Base-by-base conservation (phyloP, 768 basidiomycete species). In the Sarcomyxa edulis region DNA sequence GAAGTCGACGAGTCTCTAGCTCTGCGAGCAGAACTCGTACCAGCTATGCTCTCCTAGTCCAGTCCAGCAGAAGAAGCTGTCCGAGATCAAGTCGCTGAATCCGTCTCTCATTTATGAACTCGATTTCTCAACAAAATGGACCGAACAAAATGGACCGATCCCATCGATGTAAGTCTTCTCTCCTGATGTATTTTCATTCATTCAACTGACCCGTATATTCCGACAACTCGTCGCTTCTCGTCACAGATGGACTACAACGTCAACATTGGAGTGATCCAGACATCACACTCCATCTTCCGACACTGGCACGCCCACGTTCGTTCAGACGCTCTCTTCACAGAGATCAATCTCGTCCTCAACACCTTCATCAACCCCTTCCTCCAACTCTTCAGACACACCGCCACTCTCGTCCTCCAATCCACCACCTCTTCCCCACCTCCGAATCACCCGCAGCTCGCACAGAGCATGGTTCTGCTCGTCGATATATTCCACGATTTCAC, bases 401-500 rank as follows among this genome's bases (percentile, higher is more conserved):
- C 78, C 0, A 50, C 56, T 1, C 55, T 76, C 11, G 66, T 87
- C 19, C 62, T 86, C 32, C 53, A 65, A 4, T 54, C 55, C 11
- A 18, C 18, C 8, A 6, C 64, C 65, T 6, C 54, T 52, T 27
- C 55, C 61, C 6, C 61, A 59, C 30, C 61, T 62, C n/a, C n/a
- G n/a, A 67, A 71, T 48, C 55, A 71, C 49, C 62, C 67, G 1
- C 55, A 74, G 15, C 51, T 92, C 22, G 81, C 87, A 1, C 84
- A 88, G 46, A 73, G 76, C 0, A 81, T 89, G 72, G 74, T 82
- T 14, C 68, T 92, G 6, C 69, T 96, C 11, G 69, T 86, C 12
- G 87, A 94, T 24, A 77, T 98, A 18, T 98, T 84, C 66, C 85
- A 93, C 52, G 96, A 98, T 59, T 77, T 99, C 47, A 92, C 86